Base-by-base conservation (phyloP, 352 stramenopile genomes). In the Pythium scleroteichum region DNA sequence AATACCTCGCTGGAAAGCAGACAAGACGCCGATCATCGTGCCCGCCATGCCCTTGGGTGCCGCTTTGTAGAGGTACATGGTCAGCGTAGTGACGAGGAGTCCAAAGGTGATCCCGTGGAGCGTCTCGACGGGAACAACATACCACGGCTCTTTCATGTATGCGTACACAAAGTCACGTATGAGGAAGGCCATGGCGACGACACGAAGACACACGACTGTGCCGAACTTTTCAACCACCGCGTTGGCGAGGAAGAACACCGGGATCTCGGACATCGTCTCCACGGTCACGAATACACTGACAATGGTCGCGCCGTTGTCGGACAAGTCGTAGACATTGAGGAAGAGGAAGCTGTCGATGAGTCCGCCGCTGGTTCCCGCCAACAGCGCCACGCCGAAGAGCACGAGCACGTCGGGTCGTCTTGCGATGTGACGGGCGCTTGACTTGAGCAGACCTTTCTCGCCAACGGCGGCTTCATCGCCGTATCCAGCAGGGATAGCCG, bases 181-280 rank as follows among this genome's bases (percentile, higher is more conserved):
- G 24, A 69, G 71, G 52, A 84, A 87, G 12, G 73, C 77, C 23
- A 82, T 16, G 33, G 86, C 53, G 22, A 73, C 72, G 41, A 78
- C 62, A 49, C 78, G 60, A 58, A 89, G 69, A 62, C 66, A 74
- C 29, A 53, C 58, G 4, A 76, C 68, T 8, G 75, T 85, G 9
- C 77, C 79, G 40, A 85, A 68, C 33, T 61, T 71, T 38, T 76
- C 66, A 59, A 87, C 75, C 53, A 87, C 85, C 44, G 72, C 55
- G 62, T 85, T 78, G 48, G 79, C 75, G 62, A 72, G 82, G 72
- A 87, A 89, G 68, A 89, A 89, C 23, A 83, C 62, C 16, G 79
- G 79, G 44, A 89, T 66, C 59, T 89, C 79, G 29, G 77, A 87
- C 48, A 78, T 67, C 40, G 79, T 89, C 62, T 89, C 69, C 24